A percentile compares a stretch with the other conserved stretches of the same genome.
Conservation (phyloP, 306 rosid genomes). For the Sophora flavescens region DNA sequence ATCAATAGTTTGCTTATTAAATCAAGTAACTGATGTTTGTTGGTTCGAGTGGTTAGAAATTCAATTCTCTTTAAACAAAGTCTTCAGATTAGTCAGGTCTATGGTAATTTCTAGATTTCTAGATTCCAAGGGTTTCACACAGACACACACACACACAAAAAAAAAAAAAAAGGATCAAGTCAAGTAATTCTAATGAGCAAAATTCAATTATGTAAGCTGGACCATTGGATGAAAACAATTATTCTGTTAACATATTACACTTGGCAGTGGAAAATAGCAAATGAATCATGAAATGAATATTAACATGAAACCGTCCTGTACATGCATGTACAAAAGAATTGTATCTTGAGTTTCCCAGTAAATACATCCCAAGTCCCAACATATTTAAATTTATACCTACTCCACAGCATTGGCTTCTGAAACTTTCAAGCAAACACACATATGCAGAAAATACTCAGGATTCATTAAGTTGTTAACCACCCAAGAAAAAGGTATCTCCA, state of each 20-base stretch:
- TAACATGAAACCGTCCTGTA: constrained; percentile 43
- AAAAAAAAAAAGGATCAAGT: no score
- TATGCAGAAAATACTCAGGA: constrained; percentile 90
- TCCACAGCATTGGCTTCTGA: constrained; percentile 50
- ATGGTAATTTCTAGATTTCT: no score
- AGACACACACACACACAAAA: no score
- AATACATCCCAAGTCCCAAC: neutral
- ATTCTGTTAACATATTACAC: constrained; percentile 5
- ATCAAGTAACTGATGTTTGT: no score
- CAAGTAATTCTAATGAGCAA: no score
- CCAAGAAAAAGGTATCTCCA: constrained; percentile 93
- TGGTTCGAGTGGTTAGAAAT: no score
- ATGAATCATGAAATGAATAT: constrained; percentile 48
- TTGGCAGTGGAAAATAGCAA: constrained; percentile 29
- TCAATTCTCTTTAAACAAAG: no score
- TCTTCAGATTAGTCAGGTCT: no score
- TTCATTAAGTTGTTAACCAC: constrained; percentile 78
- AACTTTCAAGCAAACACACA: constrained; percentile 77
- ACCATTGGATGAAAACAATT: neutral
- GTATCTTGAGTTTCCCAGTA: constrained; percentile 25
- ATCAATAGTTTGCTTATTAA: no score
- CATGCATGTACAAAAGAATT: constrained; percentile 64
- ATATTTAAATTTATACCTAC: constrained; percentile 35
- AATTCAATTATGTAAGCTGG: no score
- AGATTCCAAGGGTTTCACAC: no score